Evolutionary conservation across 495 filamentous ascomycete species (phyloP), one percentile per base, ranked within the genome.

Genomic region (Aspergillus avenaceus): DNA sequence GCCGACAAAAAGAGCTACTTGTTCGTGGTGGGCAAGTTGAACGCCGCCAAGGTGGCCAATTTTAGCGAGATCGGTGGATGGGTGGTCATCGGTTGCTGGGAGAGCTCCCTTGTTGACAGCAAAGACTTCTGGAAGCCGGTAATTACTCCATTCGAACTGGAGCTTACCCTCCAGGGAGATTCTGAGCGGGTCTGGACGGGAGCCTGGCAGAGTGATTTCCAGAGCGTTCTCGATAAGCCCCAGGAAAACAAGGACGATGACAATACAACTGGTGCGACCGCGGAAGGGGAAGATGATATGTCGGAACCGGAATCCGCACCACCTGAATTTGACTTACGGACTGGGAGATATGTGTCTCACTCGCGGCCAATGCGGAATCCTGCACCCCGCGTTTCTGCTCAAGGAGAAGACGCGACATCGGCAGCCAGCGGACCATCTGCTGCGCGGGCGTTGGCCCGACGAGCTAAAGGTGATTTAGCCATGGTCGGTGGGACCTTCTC

Each of bases 41-140:
- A 97, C 60, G 87, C 91, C 1, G 91, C 91, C 48, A 98, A 98
- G 66, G 74, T 98, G 5, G 95, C 93, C 19, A 98, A 98, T 67
- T 98, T 98, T 66, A 80, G 84, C 45, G 93, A 98, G 67, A 79
- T 98, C 9, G 91, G 88, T 16, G 95, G 87, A 12, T 98, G 93
- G 93, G 91, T 97, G 0, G 91, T 97, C 1, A 86, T 98, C 34
- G 95, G 95, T 8, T 98, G 93, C 69, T 97, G 95, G 93, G 93
- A 98, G 67, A 95, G 92, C 61, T 86, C 85, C 49, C 72, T 97
- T 38, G 81, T 97, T 11, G 88, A 88, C 55, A 87, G 87, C 52
- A 85, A 86, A 54, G 90, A 88, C 9, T 91, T 93, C 58, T 97
- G 80, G 71, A 84, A 79, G 61, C 89, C 90, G 1, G 80, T 97